Evolutionary conservation across 2,329 filamentous ascomycete genomes (phyloP), one percentile per base, ranked within the genome.

Genomic region (Colletotrichum eleusines): DNA sequence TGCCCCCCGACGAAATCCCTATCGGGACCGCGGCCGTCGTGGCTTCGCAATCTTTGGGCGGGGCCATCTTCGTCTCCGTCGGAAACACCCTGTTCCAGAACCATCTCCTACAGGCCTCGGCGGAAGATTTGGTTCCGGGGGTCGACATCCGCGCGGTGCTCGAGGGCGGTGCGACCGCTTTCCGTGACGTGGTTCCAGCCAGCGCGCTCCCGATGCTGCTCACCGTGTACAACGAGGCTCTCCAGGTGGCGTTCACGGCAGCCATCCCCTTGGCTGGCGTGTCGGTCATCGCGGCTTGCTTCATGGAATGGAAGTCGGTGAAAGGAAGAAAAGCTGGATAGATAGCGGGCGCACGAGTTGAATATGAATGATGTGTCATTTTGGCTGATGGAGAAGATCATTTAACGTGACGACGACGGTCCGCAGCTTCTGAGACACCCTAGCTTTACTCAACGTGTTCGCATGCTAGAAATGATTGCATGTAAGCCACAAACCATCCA

Each of bases 171-270:
- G 83, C 84, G 1, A 89, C 89, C 0, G 82, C 87, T 68, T 79
- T 93, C 42, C 84, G 86, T 69, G 28, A 55, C 5, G 79, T 79
- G 1, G 87, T 92, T 65, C 75, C 84, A 0, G 66, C 78, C 0
- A 76, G 86, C 16, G 81, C 82, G 72, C 75, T 91, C 0, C 76
- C 79, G 0, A 83, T 82, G 0, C 86, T 92, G 51, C 79, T 91
- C 20, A 62, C 75, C 0, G 87, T 87, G 0, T 92, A 92, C 79
- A 90, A 86, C 69, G 80, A 86, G 62, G 87, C 87, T 0, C 88
- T 90, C 75, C 89, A 89, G 75, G 87, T 90, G 8, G 83, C 84
- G 4, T 84, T 89, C 33, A 89, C 69, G 9, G 66, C 44, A 38
- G 69, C 69, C 3, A 62, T 72, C 44, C 60, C 66, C 1, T 46